phyloP scores from a whole-genome alignment of 192 early-diverging fungal species.

The Coemansia sp. region DNA sequence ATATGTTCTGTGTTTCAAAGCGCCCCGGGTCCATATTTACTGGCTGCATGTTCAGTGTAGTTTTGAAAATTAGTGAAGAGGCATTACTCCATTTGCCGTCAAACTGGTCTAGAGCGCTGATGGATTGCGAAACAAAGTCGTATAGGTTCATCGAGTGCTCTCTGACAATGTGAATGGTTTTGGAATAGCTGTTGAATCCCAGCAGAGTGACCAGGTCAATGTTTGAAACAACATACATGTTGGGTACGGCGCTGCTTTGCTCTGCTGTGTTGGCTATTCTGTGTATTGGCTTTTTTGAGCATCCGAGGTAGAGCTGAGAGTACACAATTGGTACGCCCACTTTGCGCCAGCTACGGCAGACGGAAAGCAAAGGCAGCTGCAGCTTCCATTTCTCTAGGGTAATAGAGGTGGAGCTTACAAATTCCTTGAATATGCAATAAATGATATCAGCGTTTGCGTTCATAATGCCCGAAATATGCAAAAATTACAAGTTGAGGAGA shows the following conservation, averaged over 20 bases:
- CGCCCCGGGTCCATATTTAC: not conserved
- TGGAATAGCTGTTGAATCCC: not conserved
- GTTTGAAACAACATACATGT: slow-evolving; percentile 1
- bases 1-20: not conserved
- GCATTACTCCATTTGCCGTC: not conserved
- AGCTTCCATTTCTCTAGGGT: slow-evolving; percentile 7
- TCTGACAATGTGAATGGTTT: not conserved
- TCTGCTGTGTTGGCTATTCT: not conserved
- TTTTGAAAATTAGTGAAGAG: not conserved
- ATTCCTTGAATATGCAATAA: slow-evolving; percentile 5
- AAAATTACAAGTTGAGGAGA: not conserved
- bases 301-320: not conserved
- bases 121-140: not conserved
- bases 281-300: not conserved
- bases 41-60: not conserved
- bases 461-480: not conserved
- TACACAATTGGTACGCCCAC: not conserved
- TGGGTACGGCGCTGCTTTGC: not conserved
- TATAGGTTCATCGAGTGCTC: not conserved
- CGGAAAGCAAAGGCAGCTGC: not conserved
- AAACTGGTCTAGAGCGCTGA: not conserved
- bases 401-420: not conserved
- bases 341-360: slow-evolving; percentile 1
- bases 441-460: not conserved
- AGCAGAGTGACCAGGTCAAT: not conserved